Base-by-base conservation (phyloP, 345 rosid species). In the Gossypium turneri region DNA sequence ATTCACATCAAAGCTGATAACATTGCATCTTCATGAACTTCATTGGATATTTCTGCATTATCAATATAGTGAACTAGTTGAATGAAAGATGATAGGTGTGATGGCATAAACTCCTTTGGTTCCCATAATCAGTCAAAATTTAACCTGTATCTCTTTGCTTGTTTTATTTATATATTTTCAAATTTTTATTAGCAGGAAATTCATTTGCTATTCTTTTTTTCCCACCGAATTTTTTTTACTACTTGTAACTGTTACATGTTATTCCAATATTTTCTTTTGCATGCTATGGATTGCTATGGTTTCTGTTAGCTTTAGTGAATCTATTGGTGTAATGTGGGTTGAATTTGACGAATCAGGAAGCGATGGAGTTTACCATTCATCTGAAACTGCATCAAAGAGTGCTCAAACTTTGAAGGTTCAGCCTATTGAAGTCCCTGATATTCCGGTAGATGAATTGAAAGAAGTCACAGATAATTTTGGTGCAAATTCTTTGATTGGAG, bases 401-500 rank as follows among this genome's bases (percentile, higher is more conserved):
- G 76, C 86, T 65, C 88, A 83, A 75, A 53, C 82, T 64, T 87
- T 88, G 72, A 91, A 86, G 72, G 77, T 88, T 80, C 92, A 86
- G 83, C 97, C 94, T n/a, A 86, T 88, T 60, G 91, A 91, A 86
- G 97, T 91, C 77, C 92, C 97, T 76, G 76, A 62, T 56, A 79
- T 89, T 80, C 75, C 83, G 67, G 72, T 70, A 34, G 83, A 76
- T 79, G 92, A 89, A 75, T 72, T 91, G 47, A 88, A 79, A 79
- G 96, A 89, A 75, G 78, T 89, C 43, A 87, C 96, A 0, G 86
- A 85, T 8, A 89, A 89, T 73, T 90, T 86, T 78, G 87, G 84
- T 44, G 50, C 87, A 0, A 73, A 47, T 77, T 67, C 86, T 58
- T 86, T 91, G 82, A 90, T 91, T 38, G 97, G 97, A 55, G 97